Evolutionary conservation across 257 asterid genomes (phyloP).

Genomic region (Nicotiana knightiana): DNA sequence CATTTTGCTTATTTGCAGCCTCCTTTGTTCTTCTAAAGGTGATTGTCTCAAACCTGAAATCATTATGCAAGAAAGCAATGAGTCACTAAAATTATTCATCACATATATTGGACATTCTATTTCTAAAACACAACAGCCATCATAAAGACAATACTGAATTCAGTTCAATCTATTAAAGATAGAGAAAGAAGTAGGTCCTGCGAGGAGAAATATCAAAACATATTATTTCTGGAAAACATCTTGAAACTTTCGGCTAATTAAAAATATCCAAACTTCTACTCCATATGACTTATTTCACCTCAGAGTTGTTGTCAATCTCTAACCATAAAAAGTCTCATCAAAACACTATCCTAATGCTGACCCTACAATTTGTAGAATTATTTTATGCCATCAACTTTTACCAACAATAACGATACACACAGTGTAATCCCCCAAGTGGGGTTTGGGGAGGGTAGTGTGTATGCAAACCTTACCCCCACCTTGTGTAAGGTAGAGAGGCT

Average conservation of each 20-base stretch:
- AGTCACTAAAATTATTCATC: neutral
- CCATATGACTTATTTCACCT: neutral
- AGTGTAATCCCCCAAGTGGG: no score
- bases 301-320: neutral
- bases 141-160: neutral
- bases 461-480: no score
- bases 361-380: neutral
- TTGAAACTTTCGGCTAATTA: neutral
- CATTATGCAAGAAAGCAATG: neutral
- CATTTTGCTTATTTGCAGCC: slow-evolving; percentile 67
- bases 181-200: neutral
- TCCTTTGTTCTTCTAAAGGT: slow-evolving; percentile 71
- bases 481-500: no score
- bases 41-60: slow-evolving; percentile 81
- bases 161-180: neutral
- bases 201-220: neutral
- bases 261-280: neutral
- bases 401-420: neutral
- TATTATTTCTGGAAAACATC: neutral
- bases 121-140: neutral
- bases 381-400: neutral
- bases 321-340: neutral
- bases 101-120: neutral
- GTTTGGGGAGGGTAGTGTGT: no score
- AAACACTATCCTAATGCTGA: neutral